Evolutionary conservation across 306 rosid genomes (phyloP).

Genomic region (Medicago ruthenica): DNA sequence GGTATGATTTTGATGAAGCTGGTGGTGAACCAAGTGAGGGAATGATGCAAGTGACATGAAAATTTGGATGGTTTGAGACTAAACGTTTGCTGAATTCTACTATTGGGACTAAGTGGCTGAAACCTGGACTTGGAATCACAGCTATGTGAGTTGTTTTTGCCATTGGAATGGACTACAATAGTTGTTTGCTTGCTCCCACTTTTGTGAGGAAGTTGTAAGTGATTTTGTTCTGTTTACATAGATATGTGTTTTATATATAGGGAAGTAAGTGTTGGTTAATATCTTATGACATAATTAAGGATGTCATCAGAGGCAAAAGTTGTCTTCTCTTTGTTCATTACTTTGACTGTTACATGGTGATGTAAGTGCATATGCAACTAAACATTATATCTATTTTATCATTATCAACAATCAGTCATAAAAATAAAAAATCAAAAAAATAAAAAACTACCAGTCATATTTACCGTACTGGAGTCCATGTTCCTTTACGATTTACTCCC

Average conservation of each 20-base stretch:
- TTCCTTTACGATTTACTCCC: too few relatives aligned
- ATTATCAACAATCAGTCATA: too few relatives aligned
- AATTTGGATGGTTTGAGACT: conserved; percentile 34
- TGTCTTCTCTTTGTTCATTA: background rate
- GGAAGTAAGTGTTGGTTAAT: background rate
- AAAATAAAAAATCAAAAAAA: too few relatives aligned
- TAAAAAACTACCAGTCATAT: too few relatives aligned
- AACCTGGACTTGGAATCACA: conserved; percentile 47
- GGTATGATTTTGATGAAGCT: conserved; percentile 43
- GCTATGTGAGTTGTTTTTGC: conserved; percentile 41
- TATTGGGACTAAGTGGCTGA: conserved; percentile 49
- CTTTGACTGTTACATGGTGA: background rate
- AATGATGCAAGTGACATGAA: conserved; percentile 53
- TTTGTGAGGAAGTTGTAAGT: background rate
- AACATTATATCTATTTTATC: background rate
- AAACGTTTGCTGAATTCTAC: conserved; percentile 49
- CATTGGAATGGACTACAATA: conserved; percentile 26
- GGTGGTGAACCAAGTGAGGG: conserved; percentile 46
- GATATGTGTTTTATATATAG: background rate
- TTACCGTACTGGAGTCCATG: too few relatives aligned
- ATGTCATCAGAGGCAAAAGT: conserved; percentile 1
- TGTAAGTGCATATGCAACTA: conserved; percentile 2
- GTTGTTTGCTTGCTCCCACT: background rate
- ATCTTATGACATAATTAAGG: background rate
- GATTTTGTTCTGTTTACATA: background rate